These are phyloP conservation scores for Talaromyces sp. DNA, from an alignment of 2,329 filamentous ascomycete genomes.

Conservation along the genomic window DNA sequence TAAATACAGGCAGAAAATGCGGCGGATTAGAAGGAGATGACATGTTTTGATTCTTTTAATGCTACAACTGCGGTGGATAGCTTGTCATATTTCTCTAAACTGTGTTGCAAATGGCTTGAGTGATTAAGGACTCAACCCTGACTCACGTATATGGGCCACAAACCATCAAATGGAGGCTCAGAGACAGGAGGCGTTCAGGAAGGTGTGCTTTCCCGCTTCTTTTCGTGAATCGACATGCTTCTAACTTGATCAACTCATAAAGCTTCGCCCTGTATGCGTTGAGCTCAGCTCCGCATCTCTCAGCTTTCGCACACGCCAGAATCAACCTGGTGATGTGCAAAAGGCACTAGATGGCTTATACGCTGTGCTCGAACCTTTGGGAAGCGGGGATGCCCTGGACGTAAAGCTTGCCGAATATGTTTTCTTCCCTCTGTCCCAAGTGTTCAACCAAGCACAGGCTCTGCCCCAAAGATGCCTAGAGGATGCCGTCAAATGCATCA, in stretches of 20 bases:
- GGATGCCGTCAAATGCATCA: conserved; percentile 67
- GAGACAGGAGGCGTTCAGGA: conserved; percentile 39
- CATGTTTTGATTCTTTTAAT: background rate
- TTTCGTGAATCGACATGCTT: background rate
- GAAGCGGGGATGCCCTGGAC: conserved; percentile 53
- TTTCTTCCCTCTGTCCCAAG: conserved; percentile 86
- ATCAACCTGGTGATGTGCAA: conserved; percentile 44
- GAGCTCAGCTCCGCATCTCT: conserved; percentile 53
- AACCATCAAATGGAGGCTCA: conserved; percentile 30
- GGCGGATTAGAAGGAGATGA: background rate
- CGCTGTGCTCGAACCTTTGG: conserved; percentile 35
- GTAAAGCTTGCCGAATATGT: conserved; percentile 85
- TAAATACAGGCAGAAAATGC: conserved; percentile 24
- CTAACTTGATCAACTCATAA: conserved; percentile 21
- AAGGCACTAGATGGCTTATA: conserved; percentile 44
- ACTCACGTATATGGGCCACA: background rate
- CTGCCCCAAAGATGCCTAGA: conserved; percentile 68
- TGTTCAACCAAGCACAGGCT: conserved; percentile 69
- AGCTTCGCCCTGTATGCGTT: conserved; percentile 57
- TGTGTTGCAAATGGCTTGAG: background rate
- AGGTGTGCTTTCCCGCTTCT: conserved; percentile 25
- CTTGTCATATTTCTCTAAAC: background rate
- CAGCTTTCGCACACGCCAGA: conserved; percentile 44
- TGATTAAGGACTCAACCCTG: background rate
- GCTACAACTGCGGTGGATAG: background rate